phyloP scores from a whole-genome alignment of 2,329 filamentous ascomycete genomes.

The Elsinoe fawcettii region DNA sequence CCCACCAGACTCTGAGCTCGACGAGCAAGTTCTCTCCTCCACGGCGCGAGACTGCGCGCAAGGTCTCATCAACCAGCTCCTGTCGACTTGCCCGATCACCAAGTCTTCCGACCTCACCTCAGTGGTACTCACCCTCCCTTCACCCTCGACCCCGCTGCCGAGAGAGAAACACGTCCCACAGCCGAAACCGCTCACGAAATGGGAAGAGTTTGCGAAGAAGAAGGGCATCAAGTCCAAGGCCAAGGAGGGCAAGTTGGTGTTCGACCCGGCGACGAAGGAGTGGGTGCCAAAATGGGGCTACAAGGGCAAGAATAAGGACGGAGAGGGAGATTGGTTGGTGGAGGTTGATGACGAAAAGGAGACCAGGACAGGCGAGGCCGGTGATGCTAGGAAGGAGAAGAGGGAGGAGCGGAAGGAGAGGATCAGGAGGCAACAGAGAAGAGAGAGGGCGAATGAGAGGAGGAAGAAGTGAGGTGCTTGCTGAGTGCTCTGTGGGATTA shows the following conservation, averaged over 20 bases:
- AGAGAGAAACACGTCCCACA: slow-evolving; percentile 86
- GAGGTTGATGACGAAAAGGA: slow-evolving; percentile 71
- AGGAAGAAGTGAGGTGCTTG: slow-evolving; percentile 31
- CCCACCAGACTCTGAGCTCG: slow-evolving; percentile 38
- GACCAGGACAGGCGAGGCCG: slow-evolving; percentile 49
- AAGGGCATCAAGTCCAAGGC: slow-evolving; percentile 92
- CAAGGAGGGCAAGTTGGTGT: slow-evolving; percentile 72
- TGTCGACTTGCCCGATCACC: slow-evolving; percentile 75
- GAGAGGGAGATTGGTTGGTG: slow-evolving; percentile 78
- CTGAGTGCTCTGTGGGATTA: background rate
- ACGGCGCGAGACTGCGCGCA: slow-evolving; percentile 84
- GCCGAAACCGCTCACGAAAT: slow-evolving; percentile 78
- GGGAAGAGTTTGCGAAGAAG: slow-evolving; percentile 93
- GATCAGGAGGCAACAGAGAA: slow-evolving; percentile 37
- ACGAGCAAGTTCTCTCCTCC: slow-evolving; percentile 52
- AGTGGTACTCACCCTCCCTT: slow-evolving; percentile 72
- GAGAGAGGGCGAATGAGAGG: slow-evolving; percentile 49
- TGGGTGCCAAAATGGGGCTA: slow-evolving; percentile 96
- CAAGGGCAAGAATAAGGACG: slow-evolving; percentile 79
- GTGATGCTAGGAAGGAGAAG: slow-evolving; percentile 47
- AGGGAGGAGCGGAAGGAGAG: slow-evolving; percentile 52
- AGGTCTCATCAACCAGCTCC: slow-evolving; percentile 85
- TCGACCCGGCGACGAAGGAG: slow-evolving; percentile 74
- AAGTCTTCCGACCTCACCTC: slow-evolving; percentile 52
- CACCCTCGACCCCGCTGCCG: slow-evolving; percentile 62